These are phyloP conservation scores for Favolaschia claudopus DNA, from an alignment of 768 basidiomycete species.

Conservation along the genomic window DNA sequence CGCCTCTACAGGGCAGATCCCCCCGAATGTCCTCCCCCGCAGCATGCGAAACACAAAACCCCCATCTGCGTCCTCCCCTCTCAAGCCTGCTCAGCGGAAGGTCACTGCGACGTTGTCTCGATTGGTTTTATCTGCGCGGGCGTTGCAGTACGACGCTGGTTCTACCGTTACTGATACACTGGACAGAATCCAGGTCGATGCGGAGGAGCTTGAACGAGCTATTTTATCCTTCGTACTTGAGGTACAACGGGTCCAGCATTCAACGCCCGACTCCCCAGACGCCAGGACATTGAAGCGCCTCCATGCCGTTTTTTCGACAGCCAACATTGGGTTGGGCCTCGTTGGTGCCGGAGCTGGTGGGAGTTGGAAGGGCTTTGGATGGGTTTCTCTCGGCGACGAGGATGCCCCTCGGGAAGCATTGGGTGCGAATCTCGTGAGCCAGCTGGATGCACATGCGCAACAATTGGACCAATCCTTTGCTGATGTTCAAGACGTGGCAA, in stretches of 20 bases:
- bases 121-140: slow-evolving; percentile 89
- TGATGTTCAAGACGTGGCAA: slow-evolving; percentile 43
- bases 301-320: slow-evolving; percentile 65
- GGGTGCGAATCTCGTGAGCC: slow-evolving; percentile 58
- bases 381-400: slow-evolving; percentile 63
- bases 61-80: slow-evolving; percentile 55
- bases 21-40: slow-evolving; percentile 58
- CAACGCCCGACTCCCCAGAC: slow-evolving; percentile 33
- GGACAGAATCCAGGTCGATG: slow-evolving; percentile 76
- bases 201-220: slow-evolving; percentile 77
- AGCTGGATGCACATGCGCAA: slow-evolving; percentile 56
- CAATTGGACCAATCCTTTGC: slow-evolving; percentile 61
- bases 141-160: slow-evolving; percentile 83
- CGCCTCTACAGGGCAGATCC: slow-evolving; percentile 66
- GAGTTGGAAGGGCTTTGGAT: slow-evolving; percentile 88
- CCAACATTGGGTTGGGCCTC: slow-evolving; percentile 77
- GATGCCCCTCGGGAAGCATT: slow-evolving; percentile 57
- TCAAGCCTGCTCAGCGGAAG: slow-evolving; percentile 84
- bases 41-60: slow-evolving; percentile 54
- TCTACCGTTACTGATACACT: slow-evolving; percentile 67
- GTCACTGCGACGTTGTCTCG: slow-evolving; percentile 91
- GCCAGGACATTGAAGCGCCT: slow-evolving; percentile 59
- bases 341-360: slow-evolving; percentile 81
- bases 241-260: slow-evolving; percentile 65
- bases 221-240: slow-evolving; percentile 73